A percentile compares a stretch with the other conserved stretches of the same genome.
Conservation (phyloP, 768 basidiomycete species). For the Termitomyces sp. region DNA sequence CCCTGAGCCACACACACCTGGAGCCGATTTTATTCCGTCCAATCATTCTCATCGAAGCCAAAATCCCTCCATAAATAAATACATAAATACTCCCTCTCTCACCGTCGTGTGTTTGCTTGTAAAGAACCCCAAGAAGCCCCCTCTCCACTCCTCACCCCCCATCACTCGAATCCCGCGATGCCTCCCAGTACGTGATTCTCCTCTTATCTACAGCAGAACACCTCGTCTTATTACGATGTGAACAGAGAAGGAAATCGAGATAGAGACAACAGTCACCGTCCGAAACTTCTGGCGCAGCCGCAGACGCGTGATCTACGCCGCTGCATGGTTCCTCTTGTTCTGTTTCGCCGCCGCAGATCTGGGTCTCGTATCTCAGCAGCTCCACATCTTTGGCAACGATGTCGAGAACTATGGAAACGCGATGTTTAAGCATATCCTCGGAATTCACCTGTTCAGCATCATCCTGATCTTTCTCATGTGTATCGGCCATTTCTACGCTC, state of each 20-base stretch:
- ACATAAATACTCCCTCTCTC: background rate
- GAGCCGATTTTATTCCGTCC: background rate
- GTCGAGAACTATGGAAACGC: slow-evolving; percentile 9
- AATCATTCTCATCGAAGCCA: background rate
- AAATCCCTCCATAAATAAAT: background rate
- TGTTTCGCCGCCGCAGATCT: background rate
- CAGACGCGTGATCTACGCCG: background rate
- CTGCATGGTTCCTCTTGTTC: slow-evolving; percentile 1
- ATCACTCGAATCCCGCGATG: background rate
- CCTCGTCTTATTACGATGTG: background rate
- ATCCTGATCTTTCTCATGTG: slow-evolving; percentile 9
- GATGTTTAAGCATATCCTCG: slow-evolving; percentile 13
- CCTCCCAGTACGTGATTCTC: background rate
- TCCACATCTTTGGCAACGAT: slow-evolving; percentile 6
- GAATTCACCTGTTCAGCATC: slow-evolving; percentile 7
- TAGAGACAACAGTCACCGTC: background rate
- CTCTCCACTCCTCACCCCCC: background rate
- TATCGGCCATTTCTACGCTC: slow-evolving; percentile 9
- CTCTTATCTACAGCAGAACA: background rate
- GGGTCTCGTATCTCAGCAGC: slow-evolving; percentile 10
- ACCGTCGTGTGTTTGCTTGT: background rate
- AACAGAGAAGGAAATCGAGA: slow-evolving; percentile 2
- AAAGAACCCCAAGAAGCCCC: background rate
- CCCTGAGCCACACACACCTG: background rate
- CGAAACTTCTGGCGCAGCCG: background rate